Base-by-base conservation (phyloP, 2,329 filamentous ascomycete species). In the Cladosporium velox region DNA sequence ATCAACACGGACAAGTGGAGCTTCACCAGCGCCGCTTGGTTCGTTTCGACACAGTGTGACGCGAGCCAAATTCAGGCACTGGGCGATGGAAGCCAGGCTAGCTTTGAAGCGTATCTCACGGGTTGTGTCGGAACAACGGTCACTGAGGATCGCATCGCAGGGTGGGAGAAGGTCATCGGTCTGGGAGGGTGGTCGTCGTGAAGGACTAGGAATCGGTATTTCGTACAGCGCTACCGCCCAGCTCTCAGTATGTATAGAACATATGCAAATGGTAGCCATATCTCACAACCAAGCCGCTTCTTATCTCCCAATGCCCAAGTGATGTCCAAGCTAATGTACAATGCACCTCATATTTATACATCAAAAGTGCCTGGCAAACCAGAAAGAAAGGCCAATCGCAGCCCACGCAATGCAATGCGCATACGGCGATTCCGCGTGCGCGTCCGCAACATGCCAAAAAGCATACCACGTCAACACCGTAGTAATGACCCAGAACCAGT, bases 11-110 rank as follows among this genome's bases (percentile, higher is more conserved):
- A 84, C 60, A 75, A 81, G 26, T 84, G 83, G 67, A 82, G 83
- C 61, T 90, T 88, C 73, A 87, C 80, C 0, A 84, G 81, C 15
- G 88, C 83, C 2, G 84, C 86, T 8, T 90, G 88, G 88, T 90
- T 85, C 72, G 73, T 88, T 59, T 82, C 75, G 14, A 84, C 80
- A 0, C 80, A 88, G 73, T 90, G 88, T 73, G 73, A 70, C 1
- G 71, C 72, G 0, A 75, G 71, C n/a, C 78, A 85, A 30, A 76
- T 82, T 62, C 49, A 72, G 3, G 80, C 76, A 2, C 73, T 90
- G 63, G 77, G 79, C 63, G 72, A 72, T n/a, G 85, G 82, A 0
- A 80, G 79, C 0, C 72, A 82, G 70, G 77, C 74, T 0, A 87
- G 85, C 0, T 89, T 83, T 79, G 68, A 79, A 65, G 76, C 72